Evolutionary conservation across 2,329 filamentous ascomycete species (phyloP), one percentile per base, ranked within the genome.

Genomic region (Lasiodiplodia hormozganensis): DNA sequence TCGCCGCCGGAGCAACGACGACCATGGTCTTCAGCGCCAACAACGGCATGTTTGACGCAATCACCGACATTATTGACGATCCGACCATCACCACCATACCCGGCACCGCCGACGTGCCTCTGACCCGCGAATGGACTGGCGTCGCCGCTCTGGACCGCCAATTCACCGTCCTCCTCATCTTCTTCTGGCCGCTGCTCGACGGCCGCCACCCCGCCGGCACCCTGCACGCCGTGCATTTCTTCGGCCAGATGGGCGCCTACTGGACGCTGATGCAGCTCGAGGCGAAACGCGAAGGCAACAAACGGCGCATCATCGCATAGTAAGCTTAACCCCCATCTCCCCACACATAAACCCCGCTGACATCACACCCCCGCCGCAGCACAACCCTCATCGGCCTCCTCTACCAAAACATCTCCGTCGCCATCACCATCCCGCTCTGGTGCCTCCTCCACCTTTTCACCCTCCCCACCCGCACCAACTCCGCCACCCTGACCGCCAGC

Each of bases 21-120:
- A 52, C 47, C 34, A 40, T 62, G 43, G 49, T 68, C 56, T 68
- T 60, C 47, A 60, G 53, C 66, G 18, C 16, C 66, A 68, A 68
- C 66, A 68, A 68, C 76, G 0, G 86, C 87, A 72, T 88, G 85
- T 65, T 86, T 82, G 87, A 87, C 8, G n/a, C 16, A 11, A 51
- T 67, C 16, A 36, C 65, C 31, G 1, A 83, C 78, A 76, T 88
- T 87, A 73, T 85, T 79, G 70, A 81, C 77, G 65, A 82, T 76
- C 52, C 77, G 5, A 16, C 28, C 34, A 10, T 25, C 23, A 53
- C 62, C 36, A 53, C 38, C 8, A 16, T 65, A 1, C 66, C 66
- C 31, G 66, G 57, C 34, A 43, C 66, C 4, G 51, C 18, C 54
- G 62, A 54, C 47, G 36, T 62, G 21, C 28, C 57, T 2, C 34